phyloP scores from a whole-genome alignment of 768 basidiomycete genomes.

The Asterophora parasitica region DNA sequence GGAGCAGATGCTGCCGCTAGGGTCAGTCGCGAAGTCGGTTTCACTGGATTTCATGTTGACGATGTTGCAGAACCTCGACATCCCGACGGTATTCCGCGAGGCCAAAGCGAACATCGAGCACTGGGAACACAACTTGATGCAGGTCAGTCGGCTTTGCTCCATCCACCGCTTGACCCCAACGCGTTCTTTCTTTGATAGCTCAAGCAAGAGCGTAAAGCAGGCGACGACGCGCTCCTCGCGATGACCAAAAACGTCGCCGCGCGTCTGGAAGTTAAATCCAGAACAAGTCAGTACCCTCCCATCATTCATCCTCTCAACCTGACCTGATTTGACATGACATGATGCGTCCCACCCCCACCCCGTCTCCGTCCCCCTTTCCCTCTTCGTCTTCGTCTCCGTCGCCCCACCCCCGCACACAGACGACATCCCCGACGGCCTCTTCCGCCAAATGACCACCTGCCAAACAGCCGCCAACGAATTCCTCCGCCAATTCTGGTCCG shows the following conservation, averaged over 20 bases:
- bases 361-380: neutral
- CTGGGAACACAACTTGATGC: constrained; percentile 55
- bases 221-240: constrained; percentile 59
- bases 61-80: constrained; percentile 41
- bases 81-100: constrained; percentile 43
- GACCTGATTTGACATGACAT: neutral
- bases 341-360: constrained; percentile 3
- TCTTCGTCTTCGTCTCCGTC: too few relatives aligned
- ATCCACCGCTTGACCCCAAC: neutral
- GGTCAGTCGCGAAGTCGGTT: constrained; percentile 16
- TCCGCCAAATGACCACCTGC: constrained; percentile 81
- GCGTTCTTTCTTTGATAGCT: constrained; percentile 38
- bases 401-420: constrained; percentile 36
- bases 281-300: constrained; percentile 47
- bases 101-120: constrained; percentile 41
- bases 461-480: constrained; percentile 96
- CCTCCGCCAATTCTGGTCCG: constrained; percentile 91
- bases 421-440: constrained; percentile 73
- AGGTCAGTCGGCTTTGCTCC: constrained; percentile 34
- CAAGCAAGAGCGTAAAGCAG: constrained; percentile 61
- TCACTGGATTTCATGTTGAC: neutral
- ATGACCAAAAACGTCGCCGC: constrained; percentile 83
- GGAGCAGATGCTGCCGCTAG: constrained; percentile 24
- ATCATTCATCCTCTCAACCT: neutral
- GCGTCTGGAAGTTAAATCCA: constrained; percentile 59